phyloP scores from a whole-genome alignment of 2,329 filamentous ascomycete genomes.

The Verticillium zaregamsianum region DNA sequence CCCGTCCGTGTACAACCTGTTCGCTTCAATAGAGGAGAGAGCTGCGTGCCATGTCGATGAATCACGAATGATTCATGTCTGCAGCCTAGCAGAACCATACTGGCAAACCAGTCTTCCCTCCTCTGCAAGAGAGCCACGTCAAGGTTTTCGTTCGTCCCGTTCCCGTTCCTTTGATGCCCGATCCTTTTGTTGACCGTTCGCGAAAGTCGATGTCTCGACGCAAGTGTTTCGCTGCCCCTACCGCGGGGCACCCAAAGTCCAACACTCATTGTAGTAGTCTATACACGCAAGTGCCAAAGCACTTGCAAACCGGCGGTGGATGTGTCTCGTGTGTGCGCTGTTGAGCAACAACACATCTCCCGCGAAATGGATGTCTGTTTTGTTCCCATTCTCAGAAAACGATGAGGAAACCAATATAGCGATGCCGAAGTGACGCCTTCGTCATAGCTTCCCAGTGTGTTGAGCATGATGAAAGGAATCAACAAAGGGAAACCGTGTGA shows the following conservation, averaged over 20 bases:
- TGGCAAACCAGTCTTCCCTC: background rate
- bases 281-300: slow-evolving; percentile 11
- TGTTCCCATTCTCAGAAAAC: background rate
- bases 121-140: background rate
- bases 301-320: background rate
- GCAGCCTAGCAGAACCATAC: too few relatives aligned
- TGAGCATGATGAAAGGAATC: slow-evolving; percentile 2
- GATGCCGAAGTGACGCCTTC: slow-evolving; percentile 5
- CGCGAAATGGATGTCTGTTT: background rate
- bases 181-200: background rate
- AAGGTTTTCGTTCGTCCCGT: background rate
- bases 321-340: background rate
- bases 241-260: background rate
- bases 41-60: background rate
- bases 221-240: background rate
- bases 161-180: background rate
- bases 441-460: slow-evolving; percentile 2
- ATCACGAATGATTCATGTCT: background rate
- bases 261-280: slow-evolving; percentile 6
- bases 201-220: background rate
- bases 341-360: background rate
- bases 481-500: slow-evolving; percentile 4
- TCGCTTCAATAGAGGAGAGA: background rate
- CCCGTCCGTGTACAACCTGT: background rate
- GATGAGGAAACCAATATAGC: background rate